Base-by-base conservation (phyloP, 371 early-diverging fungal species). In the Apophysomyces trapeziformis region DNA sequence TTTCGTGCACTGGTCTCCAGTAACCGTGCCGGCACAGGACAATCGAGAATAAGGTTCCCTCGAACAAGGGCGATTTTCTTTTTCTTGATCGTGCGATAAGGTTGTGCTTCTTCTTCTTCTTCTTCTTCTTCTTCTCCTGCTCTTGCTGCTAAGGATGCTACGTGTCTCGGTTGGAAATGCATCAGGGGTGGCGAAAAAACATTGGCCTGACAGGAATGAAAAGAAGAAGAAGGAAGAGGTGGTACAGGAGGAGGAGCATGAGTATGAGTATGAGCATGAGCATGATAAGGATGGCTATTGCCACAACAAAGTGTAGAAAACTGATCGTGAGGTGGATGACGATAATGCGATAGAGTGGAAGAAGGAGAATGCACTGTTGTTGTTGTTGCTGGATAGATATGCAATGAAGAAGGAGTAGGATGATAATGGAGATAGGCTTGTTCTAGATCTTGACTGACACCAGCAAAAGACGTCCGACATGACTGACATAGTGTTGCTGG, bases 31-130 rank as follows among this genome's bases (percentile, higher is more conserved):
- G 88, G 85, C 0, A 86, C 81, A 1, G 82, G 85, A 54, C 83
- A 86, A 38, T 85, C 79, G 14, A 86, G 56, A 21, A 86, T 77
- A 38, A 88, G 66, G 64, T 88, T 85, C 36, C 88, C 88, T 13
- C 73, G 65, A 1, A 72, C 74, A 12, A 85, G 72, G 47, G 67
- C 73, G 16, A 84, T 75, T 21, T 50, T 50, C 21, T 50, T 50
- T 9, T 16, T 50, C 9, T 21, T 26, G 32, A 26, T 26, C 32
- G 32, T 26, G 32, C 32, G 32, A 26, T 26, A 26, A 2, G 32
- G 3, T 3, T 26, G 2, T 26, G 1, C 32, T 26, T 26, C 32
- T 3, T 26, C 9, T 0, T 1, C 32, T 26, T 26, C 32, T 26
- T 26, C 32, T 3, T 26, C 9, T 0, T 1, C 32, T 26, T 1